A percentile compares a stretch with the other conserved stretches of the same genome.
These are phyloP conservation scores for Chlorella ohadii DNA, from an alignment of 139 green algal genomes.

Conservation along the genomic window DNA sequence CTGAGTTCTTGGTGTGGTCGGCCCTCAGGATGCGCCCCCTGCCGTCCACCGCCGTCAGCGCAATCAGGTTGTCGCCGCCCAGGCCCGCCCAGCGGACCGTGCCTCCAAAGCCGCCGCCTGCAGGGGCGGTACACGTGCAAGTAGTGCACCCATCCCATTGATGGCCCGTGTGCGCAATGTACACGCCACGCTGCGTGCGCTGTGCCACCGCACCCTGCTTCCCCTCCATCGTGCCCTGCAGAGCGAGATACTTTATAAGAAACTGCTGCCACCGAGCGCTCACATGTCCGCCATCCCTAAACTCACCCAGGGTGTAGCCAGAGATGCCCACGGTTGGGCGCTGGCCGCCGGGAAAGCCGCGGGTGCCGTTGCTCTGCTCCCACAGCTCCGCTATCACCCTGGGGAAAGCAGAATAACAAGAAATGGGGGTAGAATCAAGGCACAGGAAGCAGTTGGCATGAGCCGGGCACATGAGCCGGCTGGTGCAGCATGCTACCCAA, in stretches of 20 bases:
- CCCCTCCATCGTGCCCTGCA: too few species aligned
- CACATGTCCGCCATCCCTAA: too few species aligned
- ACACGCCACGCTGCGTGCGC: too few species aligned
- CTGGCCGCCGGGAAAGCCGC: neutral
- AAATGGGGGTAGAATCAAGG: neutral
- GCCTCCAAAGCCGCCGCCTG: neutral
- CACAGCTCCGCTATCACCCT: constrained; percentile 4
- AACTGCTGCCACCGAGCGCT: too few species aligned
- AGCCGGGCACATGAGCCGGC: too few species aligned
- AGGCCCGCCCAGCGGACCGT: neutral
- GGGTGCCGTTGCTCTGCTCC: constrained; percentile 7
- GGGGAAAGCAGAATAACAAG: neutral
- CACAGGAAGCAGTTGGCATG: too few species aligned
- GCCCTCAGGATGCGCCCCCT: neutral
- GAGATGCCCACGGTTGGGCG: neutral
- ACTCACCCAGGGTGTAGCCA: neutral
- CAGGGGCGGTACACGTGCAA: neutral
- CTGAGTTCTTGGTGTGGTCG: neutral
- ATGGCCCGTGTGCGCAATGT: too few species aligned
- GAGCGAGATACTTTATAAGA: too few species aligned
- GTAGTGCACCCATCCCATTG: too few species aligned
- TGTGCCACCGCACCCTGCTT: too few species aligned
- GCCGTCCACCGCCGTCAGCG: neutral
- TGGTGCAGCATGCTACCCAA: too few species aligned
- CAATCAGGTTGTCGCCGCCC: neutral